Conservation (phyloP, 768 basidiomycete genomes). For the Pisolithus orientalis region DNA sequence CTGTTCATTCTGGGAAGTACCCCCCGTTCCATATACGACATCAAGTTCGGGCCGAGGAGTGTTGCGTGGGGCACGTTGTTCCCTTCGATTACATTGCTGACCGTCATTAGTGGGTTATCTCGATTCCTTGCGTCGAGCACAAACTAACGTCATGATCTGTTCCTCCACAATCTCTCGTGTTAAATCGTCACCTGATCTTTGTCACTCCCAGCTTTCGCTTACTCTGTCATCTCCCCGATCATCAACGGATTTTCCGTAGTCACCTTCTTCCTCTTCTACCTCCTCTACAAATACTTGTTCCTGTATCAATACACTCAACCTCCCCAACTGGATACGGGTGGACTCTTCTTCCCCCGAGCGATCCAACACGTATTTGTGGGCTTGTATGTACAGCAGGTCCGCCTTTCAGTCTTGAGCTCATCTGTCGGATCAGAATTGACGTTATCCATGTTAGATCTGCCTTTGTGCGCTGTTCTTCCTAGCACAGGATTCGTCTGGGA, state of each 20-base stretch:
- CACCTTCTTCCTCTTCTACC: slow-evolving; percentile 80
- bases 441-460: slow-evolving; percentile 38
- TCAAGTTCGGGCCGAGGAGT: slow-evolving; percentile 67
- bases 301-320: slow-evolving; percentile 74
- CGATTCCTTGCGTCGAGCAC: neutral
- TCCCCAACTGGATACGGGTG: slow-evolving; percentile 72
- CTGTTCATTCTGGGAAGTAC: slow-evolving; percentile 83
- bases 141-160: slow-evolving; percentile 1
- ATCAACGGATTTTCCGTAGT: slow-evolving; percentile 85
- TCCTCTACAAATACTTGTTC: slow-evolving; percentile 84
- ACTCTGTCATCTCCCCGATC: slow-evolving; percentile 86
- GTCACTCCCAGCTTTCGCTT: slow-evolving; percentile 50
- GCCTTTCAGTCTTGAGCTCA: neutral
- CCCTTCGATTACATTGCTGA: slow-evolving; percentile 67
- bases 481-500: slow-evolving; percentile 44
- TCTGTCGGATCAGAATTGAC: neutral
- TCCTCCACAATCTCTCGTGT: too few relatives aligned
- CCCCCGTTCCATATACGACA: slow-evolving; percentile 74
- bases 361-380: slow-evolving; percentile 92
- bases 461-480: slow-evolving; percentile 90
- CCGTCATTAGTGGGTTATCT: slow-evolving; percentile 65
- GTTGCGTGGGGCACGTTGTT: slow-evolving; percentile 75
- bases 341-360: slow-evolving; percentile 92
- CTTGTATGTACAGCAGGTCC: slow-evolving; percentile 77
- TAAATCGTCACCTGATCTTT: too few relatives aligned